These are phyloP conservation scores for Arthrobotrys pseudoclavata DNA, from an alignment of 2,329 filamentous ascomycete genomes.

Conservation along the genomic window DNA sequence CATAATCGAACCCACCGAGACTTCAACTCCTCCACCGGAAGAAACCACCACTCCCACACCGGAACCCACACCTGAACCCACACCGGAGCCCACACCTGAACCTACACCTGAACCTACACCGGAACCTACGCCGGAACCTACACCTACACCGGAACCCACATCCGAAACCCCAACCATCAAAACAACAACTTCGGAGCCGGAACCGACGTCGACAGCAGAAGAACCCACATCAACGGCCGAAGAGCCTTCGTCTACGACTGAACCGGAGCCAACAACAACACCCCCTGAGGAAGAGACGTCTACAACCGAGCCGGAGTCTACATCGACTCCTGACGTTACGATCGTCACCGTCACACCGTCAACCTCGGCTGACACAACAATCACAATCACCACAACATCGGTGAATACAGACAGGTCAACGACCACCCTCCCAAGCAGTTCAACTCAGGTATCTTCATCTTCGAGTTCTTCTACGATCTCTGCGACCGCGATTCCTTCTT, in stretches of 20 bases:
- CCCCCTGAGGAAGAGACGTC: conserved; percentile 31
- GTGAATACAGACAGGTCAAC: conserved; percentile 61
- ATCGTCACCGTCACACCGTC: conserved; percentile 61
- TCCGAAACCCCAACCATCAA: conserved; percentile 26
- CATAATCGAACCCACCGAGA: conserved; percentile 3
- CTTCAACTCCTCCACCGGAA: conserved; percentile 3
- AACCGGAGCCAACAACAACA: conserved; percentile 36
- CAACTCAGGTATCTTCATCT: conserved; percentile 61
- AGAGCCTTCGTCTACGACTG: conserved; percentile 40
- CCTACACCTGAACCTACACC: background rate
- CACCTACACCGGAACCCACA: conserved; percentile 2
- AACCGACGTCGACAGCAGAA: conserved; percentile 19
- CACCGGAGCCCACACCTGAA: conserved; percentile 19
- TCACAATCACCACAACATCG: conserved; percentile 63
- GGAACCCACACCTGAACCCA: conserved; percentile 1
- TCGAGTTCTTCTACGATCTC: conserved; percentile 62
- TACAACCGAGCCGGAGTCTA: conserved; percentile 48
- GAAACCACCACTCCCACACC: conserved; percentile 10
- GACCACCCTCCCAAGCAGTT: conserved; percentile 57
- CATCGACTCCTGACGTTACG: conserved; percentile 29
- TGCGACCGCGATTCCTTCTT: conserved; percentile 60
- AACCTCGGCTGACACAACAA: conserved; percentile 60
- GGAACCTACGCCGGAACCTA: conserved; percentile 2
- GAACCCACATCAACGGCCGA: conserved; percentile 32
- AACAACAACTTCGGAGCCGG: conserved; percentile 29